These are phyloP conservation scores for Podaxis sp. DNA, from an alignment of 768 basidiomycete genomes.

Conservation along the genomic window DNA sequence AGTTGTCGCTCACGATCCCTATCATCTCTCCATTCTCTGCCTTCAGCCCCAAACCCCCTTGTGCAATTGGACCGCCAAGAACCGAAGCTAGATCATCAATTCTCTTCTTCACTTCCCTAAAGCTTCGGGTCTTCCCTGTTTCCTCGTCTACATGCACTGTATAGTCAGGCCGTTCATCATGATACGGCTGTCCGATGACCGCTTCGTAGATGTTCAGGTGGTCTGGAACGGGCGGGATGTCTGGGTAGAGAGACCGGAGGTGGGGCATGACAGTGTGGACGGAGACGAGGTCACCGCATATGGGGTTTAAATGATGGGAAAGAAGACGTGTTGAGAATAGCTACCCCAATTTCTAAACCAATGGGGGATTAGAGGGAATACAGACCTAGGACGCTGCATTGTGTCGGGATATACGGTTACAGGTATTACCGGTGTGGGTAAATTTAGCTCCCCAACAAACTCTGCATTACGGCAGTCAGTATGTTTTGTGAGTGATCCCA, in stretches of 20 bases:
- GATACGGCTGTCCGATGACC: conserved; percentile 49
- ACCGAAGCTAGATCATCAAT: conserved; percentile 54
- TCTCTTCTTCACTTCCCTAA: conserved; percentile 44
- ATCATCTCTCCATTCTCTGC: conserved; percentile 49
- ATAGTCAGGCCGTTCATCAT: conserved; percentile 49
- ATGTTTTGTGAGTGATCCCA: too few relatives aligned
- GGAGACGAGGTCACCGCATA: background rate
- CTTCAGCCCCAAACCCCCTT: conserved; percentile 53
- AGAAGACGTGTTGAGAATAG: background rate
- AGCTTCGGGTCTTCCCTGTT: conserved; percentile 41
- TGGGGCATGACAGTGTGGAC: conserved; percentile 33
- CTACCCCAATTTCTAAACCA: background rate
- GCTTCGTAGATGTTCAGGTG: conserved; percentile 53
- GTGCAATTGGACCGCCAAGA: conserved; percentile 34
- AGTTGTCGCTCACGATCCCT: conserved; percentile 68
- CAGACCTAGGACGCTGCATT: too few relatives aligned
- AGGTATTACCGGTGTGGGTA: too few relatives aligned
- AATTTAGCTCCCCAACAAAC: too few relatives aligned
- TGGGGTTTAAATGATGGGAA: background rate
- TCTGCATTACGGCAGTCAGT: too few relatives aligned
- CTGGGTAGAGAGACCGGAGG: conserved; percentile 52
- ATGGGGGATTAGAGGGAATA: too few relatives aligned
- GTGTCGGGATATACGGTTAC: too few relatives aligned
- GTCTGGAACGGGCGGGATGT: conserved; percentile 37
- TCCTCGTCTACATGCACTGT: conserved; percentile 49